These are phyloP conservation scores for Thelonectria rubi DNA, from an alignment of 2,329 filamentous ascomycete genomes.

Conservation along the genomic window DNA sequence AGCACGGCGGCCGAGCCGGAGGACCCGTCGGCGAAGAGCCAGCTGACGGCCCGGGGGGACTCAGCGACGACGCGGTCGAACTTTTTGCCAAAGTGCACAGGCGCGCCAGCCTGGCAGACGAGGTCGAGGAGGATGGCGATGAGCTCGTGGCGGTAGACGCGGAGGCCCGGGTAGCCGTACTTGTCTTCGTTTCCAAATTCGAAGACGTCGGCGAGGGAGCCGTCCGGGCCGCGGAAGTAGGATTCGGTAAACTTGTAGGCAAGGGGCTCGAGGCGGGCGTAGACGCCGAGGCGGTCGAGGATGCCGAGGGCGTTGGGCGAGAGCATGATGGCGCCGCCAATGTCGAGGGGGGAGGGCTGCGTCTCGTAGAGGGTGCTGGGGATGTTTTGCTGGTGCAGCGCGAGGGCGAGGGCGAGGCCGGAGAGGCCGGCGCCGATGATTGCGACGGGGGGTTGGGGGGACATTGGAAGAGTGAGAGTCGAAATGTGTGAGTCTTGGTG, in stretches of 20 bases:
- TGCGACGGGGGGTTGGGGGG: slow-evolving; percentile 33
- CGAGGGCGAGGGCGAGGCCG: slow-evolving; percentile 64
- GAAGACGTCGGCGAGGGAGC: slow-evolving; percentile 50
- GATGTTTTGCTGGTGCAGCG: slow-evolving; percentile 62
- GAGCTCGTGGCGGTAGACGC: slow-evolving; percentile 63
- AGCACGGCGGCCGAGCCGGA: slow-evolving; percentile 53
- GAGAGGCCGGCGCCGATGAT: slow-evolving; percentile 51
- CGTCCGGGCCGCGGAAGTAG: slow-evolving; percentile 52
- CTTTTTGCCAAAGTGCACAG: slow-evolving; percentile 57
- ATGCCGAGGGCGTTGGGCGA: slow-evolving; percentile 66
- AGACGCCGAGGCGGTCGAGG: slow-evolving; percentile 60
- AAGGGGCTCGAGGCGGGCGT: slow-evolving; percentile 53
- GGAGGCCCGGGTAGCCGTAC: slow-evolving; percentile 63
- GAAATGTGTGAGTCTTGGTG: neutral
- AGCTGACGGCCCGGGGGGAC: slow-evolving; percentile 51
- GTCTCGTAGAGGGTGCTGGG: slow-evolving; percentile 61
- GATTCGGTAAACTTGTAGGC: slow-evolving; percentile 63
- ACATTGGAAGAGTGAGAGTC: slow-evolving; percentile 17
- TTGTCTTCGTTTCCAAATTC: slow-evolving; percentile 57
- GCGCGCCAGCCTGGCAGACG: slow-evolving; percentile 51
- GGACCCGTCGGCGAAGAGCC: slow-evolving; percentile 58
- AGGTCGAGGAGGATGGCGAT: slow-evolving; percentile 58
- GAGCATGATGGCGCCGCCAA: slow-evolving; percentile 66
- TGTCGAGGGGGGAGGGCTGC: slow-evolving; percentile 53
- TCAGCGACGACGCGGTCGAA: slow-evolving; percentile 56